Evolutionary conservation across 2,329 filamentous ascomycete genomes (phyloP), one percentile per base, ranked within the genome.

Genomic region (Gnomoniopsis sp.): DNA sequence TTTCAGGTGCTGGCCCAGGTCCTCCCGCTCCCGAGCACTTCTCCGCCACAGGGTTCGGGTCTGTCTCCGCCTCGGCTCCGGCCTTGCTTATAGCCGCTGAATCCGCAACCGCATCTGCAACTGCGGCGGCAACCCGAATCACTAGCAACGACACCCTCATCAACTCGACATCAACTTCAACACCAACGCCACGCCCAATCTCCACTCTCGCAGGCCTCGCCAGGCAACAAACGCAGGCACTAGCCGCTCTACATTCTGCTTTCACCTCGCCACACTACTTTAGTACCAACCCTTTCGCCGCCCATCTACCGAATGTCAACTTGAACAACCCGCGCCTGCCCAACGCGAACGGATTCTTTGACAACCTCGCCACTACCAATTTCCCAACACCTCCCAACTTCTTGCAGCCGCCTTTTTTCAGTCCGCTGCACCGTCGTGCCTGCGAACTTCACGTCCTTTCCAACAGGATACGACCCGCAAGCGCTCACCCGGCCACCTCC

Each of bases 351-450:
- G 66, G 69, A 48, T 53, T 56, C 15, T 46, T 70, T 30, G 8
- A 58, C 19, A 36, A 62, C 21, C 54, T 71, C 22, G 65, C 61
- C 44, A 62, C 58, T 17, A 62, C 61, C 34, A 59, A 69, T 47
- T 71, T 71, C 49, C 65, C 68, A n/a, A 71, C 68, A 21, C 67
- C 68, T 10, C 70, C 15, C 38, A 26, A 17, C 52, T 22, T 8
- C 34, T 22, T 8, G 34, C 17, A 69, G 14, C 57, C 71, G 17
- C 68, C 68, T 7, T 65, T 68, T 2, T 57, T 66, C 48, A 66
- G 63, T 15, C 30, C 55, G 11, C 56, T 30, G 14, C 48, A 22
- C 12, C 14, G 19, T 17, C 51, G 38, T 12, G 21, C 41, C n/a
- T 41, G 36, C 14, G 43, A 22, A 8, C 22, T 14, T 44, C 43